Conservation (phyloP, 768 basidiomycete genomes). For the Clavaria fumosa region DNA sequence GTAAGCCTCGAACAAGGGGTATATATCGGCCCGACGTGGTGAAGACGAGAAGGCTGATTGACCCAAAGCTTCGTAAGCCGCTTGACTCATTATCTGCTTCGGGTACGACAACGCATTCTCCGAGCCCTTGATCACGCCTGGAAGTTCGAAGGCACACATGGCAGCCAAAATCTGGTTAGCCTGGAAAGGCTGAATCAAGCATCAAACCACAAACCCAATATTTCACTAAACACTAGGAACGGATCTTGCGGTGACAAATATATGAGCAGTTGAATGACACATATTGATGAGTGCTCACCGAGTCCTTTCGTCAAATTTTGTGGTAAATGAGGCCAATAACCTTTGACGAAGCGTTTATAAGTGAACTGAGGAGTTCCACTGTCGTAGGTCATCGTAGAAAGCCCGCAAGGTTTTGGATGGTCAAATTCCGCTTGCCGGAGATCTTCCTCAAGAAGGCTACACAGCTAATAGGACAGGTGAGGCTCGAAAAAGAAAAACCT, state of each 20-base stretch:
- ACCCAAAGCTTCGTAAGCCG: conserved; percentile 33
- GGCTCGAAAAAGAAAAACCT: too few relatives aligned
- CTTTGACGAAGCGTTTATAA: conserved; percentile 8
- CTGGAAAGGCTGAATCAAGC: background rate
- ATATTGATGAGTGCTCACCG: conserved; percentile 21
- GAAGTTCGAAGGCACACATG: too few relatives aligned
- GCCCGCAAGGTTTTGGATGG: too few relatives aligned
- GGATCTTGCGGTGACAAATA: conserved; percentile 30
- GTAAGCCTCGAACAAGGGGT: conserved; percentile 40
- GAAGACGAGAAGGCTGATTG: conserved; percentile 46
- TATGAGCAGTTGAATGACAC: conserved; percentile 1
- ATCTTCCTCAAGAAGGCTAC: too few relatives aligned
- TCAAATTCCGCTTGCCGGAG: too few relatives aligned
- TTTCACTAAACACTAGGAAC: conserved; percentile 44
- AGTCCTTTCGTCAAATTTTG: conserved; percentile 34
- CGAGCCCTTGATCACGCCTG: conserved; percentile 60
- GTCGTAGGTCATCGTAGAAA: too few relatives aligned
- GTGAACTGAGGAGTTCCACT: too few relatives aligned
- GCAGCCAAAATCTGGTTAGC: background rate
- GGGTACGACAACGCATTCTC: conserved; percentile 28
- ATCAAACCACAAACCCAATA: conserved; percentile 39
- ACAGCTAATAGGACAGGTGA: too few relatives aligned
- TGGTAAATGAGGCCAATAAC: conserved; percentile 14
- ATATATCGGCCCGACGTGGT: conserved; percentile 30
- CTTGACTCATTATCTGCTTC: conserved; percentile 26